Conservation (phyloP, 1,284 basidiomycete genomes). For the Ustilago trichophora region DNA sequence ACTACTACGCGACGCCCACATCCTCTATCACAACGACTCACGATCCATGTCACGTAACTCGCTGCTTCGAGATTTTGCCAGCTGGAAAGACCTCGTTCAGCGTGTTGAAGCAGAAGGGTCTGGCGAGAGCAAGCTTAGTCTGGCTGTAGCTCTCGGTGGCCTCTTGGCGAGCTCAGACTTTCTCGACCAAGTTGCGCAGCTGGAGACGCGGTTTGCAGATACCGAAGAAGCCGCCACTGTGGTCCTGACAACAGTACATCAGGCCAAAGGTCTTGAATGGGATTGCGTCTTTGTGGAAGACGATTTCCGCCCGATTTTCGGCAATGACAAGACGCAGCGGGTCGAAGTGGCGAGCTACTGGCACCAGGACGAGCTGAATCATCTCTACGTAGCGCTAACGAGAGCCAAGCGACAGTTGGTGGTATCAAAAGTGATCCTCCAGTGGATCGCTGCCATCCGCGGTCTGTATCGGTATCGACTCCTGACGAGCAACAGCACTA, state of each 20-base stretch:
- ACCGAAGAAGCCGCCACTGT: constrained; percentile 39
- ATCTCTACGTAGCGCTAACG: constrained; percentile 58
- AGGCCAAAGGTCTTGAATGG: constrained; percentile 63
- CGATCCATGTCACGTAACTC: constrained; percentile 41
- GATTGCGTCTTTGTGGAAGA: constrained; percentile 55
- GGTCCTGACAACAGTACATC: constrained; percentile 59
- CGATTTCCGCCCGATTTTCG: constrained; percentile 53
- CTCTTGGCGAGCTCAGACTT: constrained; percentile 48
- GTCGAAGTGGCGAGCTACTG: constrained; percentile 38
- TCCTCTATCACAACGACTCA: constrained; percentile 46
- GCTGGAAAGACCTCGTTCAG: constrained; percentile 61
- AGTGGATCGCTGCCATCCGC: constrained; percentile 53
- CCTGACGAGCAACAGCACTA: constrained; percentile 18
- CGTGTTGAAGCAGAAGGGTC: constrained; percentile 59
- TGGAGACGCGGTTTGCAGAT: constrained; percentile 48
- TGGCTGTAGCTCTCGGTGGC: constrained; percentile 50
- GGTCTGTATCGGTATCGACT: constrained; percentile 39
- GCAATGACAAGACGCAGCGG: constrained; percentile 19
- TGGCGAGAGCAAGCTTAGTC: constrained; percentile 50
- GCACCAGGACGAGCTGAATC: constrained; percentile 57
- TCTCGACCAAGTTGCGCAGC: constrained; percentile 37
- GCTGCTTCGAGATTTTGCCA: constrained; percentile 54
- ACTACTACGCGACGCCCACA: constrained; percentile 56
- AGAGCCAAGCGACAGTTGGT: constrained; percentile 51
- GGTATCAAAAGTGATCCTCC: constrained; percentile 32